Evolutionary conservation across 73 alveolate genomes (phyloP), one percentile per base, ranked within the genome.

Genomic region (Tetrahymena elliotti): DNA sequence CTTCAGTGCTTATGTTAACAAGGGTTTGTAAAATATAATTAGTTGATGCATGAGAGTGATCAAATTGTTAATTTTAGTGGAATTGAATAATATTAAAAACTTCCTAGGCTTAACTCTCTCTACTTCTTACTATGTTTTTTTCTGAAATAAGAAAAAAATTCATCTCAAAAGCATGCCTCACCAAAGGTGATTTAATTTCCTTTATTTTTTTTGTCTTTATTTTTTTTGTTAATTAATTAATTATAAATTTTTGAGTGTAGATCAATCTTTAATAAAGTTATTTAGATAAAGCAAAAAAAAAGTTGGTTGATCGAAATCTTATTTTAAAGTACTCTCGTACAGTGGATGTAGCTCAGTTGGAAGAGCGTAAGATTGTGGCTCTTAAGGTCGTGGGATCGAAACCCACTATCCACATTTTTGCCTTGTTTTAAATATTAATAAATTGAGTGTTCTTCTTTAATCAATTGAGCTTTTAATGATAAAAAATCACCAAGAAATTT

Each of bases 371-470:
- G 38, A 68, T 68, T 68, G 88, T 68, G 38, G 88, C 88, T 68
- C 88, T 68, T 68, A 68, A 68, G 88, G 88, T 68, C 88, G 88
- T 68, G 88, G 88, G 88, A 68, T 68, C 88, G 88, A 68, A 68
- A 68, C 88, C 88, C 82, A 47, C 82, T 47, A 47, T 47, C 82
- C 82, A 13, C 82, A 47, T 47, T 47, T 47, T 47, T 47, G 20
- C 20, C 20, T 47, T 47, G 1, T 7, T 47, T 47, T 47, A 47
- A 40, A 10, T 2, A 0, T 12, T 47, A 18, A 12, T 47, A 4
- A 47, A n/a, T n/a, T n/a, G n/a, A n/a, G n/a, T n/a, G n/a, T n/a
- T n/a, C n/a, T n/a, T n/a, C n/a, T n/a, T n/a, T n/a, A n/a, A n/a
- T n/a, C n/a, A n/a, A n/a, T n/a, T n/a, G n/a, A n/a, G n/a, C n/a